Evolutionary conservation across 1,139 yeast genomes (phyloP), one percentile per base, ranked within the genome.

Genomic region (Blastobotrys petasosporus): DNA sequence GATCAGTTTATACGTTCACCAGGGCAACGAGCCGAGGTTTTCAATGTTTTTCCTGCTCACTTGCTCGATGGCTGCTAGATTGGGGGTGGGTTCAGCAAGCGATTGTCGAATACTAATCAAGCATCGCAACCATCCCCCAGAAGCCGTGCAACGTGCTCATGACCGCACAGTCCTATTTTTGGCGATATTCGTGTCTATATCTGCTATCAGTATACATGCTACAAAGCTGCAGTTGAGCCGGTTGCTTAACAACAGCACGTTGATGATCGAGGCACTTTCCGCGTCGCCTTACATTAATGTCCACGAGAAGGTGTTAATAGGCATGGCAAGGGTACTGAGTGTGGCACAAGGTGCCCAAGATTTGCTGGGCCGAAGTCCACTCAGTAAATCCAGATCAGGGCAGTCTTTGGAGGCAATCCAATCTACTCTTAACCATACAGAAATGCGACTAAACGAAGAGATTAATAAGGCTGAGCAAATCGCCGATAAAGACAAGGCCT

Each of bases 21-120:
- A 32, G 10, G 37, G 30, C n/a, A 13, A 7, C 23, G 47, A 44
- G 16, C 43, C 47, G 10, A 30, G 37, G 33, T 44, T 36, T 32
- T 30, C 43, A 8, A 12, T 40, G 11, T 17, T 32, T 4, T 20
- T 36, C 32, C 20, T 40, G 30, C 13, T 31, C 17, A 15, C 25
- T 10, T 25, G 13, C n/a, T 16, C 38, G 4, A 13, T 42, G 37
- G n/a, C 29, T 4, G 10, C 9, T 10, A 15, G 20, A 2, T 29
- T 42, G 15, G 10, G 10, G 2, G 9, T 42, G 5, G 45, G 45
- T 2, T 5, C n/a, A 2, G 16, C 11, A 9, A 37, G 37, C 15
- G 45, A 42, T 13, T 15, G 20, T 25, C 5, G 34, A 23, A 11
- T 32, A 4, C 28, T 42, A 32, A 2, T 42, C 31, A 32, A 29